Base-by-base conservation (phyloP, 2,329 filamentous ascomycete genomes). In the Metarhizium sp. region DNA sequence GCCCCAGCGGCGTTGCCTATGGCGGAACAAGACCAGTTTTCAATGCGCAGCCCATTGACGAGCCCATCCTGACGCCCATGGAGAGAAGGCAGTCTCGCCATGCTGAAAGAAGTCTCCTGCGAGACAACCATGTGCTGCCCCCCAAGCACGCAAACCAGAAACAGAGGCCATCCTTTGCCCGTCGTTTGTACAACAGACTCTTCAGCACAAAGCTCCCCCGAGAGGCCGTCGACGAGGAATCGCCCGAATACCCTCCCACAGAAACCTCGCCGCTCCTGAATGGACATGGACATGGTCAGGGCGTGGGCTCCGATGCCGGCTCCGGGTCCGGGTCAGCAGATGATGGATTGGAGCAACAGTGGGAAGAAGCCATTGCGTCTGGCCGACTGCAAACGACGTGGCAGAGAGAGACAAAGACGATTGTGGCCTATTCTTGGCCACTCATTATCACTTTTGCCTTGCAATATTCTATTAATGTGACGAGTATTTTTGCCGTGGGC, bases 311-410 rank as follows among this genome's bases (percentile, higher is more conserved):
- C 2, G 59, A 58, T 16, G 54, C 71, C 71, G 73, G 75, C 11
- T 73, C 71, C 71, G 73, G 75, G 11, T 73, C 75, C 25, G 73
- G 73, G 43, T 75, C 75, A 55, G 75, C 77, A 4, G 81, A 83
- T 49, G 75, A 55, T 29, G 49, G 40, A 18, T 48, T 92, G 52
- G 82, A 87, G 61, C 79, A 84, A 63, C 86, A 89, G 66, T 95
- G 90, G 90, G 86, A 92, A 59, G 87, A 91, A 59, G 92, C 92
- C 0, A 88, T 96, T 11, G 80, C 83, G 1, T 81, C 87, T 0
- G 90, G 91, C 11, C 81, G 84, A 65, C 92, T 97, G 60, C 85
- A 86, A 53, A 96, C 92, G 4, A 95, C 90, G 5, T 97, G 92
- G 91, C 86, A 88, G 69, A 84, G 92, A 59, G 92, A 97, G 75